Evolutionary conservation across 164 flowering plant species (phyloP), one percentile per base, ranked within the genome.

Genomic region (Vitis amurensis): DNA sequence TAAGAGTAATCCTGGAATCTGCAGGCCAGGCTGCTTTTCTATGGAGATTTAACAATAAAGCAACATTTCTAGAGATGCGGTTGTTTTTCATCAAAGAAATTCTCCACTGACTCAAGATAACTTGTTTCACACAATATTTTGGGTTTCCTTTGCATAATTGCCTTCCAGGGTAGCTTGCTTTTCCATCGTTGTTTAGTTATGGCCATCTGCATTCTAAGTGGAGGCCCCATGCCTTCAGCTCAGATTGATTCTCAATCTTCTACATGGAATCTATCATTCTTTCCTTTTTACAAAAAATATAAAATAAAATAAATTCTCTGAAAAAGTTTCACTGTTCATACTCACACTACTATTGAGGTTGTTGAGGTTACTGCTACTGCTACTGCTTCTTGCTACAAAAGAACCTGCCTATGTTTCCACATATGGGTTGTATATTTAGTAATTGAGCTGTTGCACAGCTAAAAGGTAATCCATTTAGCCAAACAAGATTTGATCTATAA

Each of bases 1-100:
- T 58, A 71, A 63, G 74, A 72, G 76, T 59, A 74, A 67, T 66
- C 65, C 80, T 52, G 65, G 69, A 68, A 72, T 78, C 81, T n/a
- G 50, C 77, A 78, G 49, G 69, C 30, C 68, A 52, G 66, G 66
- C 77, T 68, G 65, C 80, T 75, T 73, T 74, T 76, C 74, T 68
- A n/a, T 50, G 74, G 68, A 65, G 78, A 73, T 55, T 37, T 23
- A 49, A 68, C 67, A 69, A 63, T 50, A 68, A 74, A 72, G 71
- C 60, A 59, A 67, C 57, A 67, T 60, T 14, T 64, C 15, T 19
- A 61, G 55, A 59, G 69, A 76, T 61, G 19, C 49, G 68, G 67
- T 59, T 30, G 59, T 60, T 76, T 69, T 50, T 64, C 67, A 62
- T 57, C 53, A 31, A 69, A 80, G 50, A 69, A 72, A 76, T 76